Evolutionary conservation across 2,329 filamentous ascomycete species (phyloP), one percentile per base, ranked within the genome.

Genomic region (Phoma sp.): DNA sequence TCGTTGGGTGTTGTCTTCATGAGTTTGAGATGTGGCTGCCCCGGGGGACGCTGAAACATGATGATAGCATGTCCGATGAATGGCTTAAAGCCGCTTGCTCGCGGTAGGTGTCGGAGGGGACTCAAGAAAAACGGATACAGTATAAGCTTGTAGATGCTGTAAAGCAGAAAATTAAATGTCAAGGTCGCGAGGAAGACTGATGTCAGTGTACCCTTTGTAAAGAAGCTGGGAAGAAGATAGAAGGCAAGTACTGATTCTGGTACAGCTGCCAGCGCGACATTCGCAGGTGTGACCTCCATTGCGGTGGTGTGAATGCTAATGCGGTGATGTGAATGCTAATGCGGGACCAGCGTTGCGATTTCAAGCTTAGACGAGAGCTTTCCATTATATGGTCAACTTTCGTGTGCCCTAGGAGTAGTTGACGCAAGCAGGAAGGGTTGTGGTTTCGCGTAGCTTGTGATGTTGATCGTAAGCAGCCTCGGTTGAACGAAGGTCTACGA

Each of bases 1-100:
- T 78, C 68, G 47, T 78, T 76, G 6, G 75, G 72, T 14, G 73
- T 67, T 2, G 72, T 64, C 37, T 74, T 74, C 53, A 78, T 69
- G 59, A 74, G 70, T 28, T 64, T 58, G 7, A 75, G 64, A 37
- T 74, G 66, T 6, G 64, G 63, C 2, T 56, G 46, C 7, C 76
- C 74, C 4, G 68, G 62, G 2, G 76, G 74, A 20, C 70, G 66
- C 40, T 66, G 53, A 47, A 77, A 71, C 46, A 74, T 64, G 5
- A 66, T 59, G 9, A 69, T 47, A 5, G 71, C 74, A 69, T 78
- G 73, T 21, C 75, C 75, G 14, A 79, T 32, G 11, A 79, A 46
- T 7, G 71, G 72, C 17, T 39, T 57, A 29, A 61, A 69, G 5
- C 67, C 63, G n/a, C 42, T 46, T 5, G 64, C 65, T 32, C 64